Percentiles rank a stretch among this genome's conserved stretches.
Conservation (phyloP, 495 filamentous ascomycete species). For the Durotheca rogersii region DNA sequence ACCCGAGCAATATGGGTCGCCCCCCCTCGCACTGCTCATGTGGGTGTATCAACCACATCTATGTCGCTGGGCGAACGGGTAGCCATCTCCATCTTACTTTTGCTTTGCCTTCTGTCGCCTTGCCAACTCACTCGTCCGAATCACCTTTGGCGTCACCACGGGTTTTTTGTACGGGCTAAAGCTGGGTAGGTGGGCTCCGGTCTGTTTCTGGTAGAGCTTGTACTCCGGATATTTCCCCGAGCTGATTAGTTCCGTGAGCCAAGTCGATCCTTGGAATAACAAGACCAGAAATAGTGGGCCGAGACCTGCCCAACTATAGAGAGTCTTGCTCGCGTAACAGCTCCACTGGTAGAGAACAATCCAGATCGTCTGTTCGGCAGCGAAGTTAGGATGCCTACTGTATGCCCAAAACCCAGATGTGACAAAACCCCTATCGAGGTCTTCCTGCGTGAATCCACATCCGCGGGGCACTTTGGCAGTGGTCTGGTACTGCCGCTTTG, state of each 20-base stretch:
- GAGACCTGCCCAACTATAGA: constrained; percentile 76
- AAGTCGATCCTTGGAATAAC: constrained; percentile 86
- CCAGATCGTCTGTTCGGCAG: constrained; percentile 92
- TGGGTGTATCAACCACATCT: too few relatives aligned
- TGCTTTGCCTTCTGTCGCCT: constrained; percentile 43
- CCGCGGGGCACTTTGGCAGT: constrained; percentile 66
- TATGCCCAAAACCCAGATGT: constrained; percentile 82
- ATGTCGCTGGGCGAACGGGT: not conserved
- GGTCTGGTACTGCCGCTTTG: constrained; percentile 72
- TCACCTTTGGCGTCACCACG: constrained; percentile 38
- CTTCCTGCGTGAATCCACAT: constrained; percentile 57
- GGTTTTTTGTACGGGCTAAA: constrained; percentile 40
- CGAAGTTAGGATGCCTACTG: constrained; percentile 91
- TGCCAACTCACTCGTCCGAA: constrained; percentile 49
- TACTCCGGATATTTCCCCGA: constrained; percentile 87
- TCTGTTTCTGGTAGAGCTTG: constrained; percentile 73
- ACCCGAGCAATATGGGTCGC: too few relatives aligned
- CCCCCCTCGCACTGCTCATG: too few relatives aligned
- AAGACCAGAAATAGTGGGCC: constrained; percentile 68
- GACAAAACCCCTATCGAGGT: constrained; percentile 90
- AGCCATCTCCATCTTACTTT: constrained; percentile 22
- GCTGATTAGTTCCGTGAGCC: constrained; percentile 81
- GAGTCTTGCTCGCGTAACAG: constrained; percentile 66
- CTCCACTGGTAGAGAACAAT: constrained; percentile 82
- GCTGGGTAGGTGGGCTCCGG: constrained; percentile 80